Evolutionary conservation across 2,329 filamentous ascomycete genomes (phyloP).

Genomic region (Penicillium hordei): DNA sequence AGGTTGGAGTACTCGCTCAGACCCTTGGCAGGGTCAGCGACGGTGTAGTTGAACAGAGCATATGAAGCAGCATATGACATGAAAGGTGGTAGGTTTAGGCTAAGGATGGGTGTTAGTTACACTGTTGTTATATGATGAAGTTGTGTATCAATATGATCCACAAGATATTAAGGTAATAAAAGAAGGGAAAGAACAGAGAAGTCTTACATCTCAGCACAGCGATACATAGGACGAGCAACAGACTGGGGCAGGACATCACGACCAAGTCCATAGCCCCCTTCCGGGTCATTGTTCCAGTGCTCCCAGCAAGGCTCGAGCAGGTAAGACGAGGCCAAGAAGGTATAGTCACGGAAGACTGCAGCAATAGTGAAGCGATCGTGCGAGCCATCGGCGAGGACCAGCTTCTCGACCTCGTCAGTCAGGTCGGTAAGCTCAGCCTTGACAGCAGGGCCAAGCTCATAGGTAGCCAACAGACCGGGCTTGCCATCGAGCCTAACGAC

Average conservation of each 20-base stretch:
- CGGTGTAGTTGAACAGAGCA: constrained; percentile 62
- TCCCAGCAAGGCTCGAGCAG: constrained; percentile 89
- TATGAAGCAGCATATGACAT: constrained; percentile 77
- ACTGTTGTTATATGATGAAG: neutral
- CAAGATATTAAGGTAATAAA: neutral
- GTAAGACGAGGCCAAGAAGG: constrained; percentile 85
- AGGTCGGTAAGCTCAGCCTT: constrained; percentile 74
- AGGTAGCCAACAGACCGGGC: constrained; percentile 74
- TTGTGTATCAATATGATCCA: neutral
- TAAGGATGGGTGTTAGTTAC: constrained; percentile 34
- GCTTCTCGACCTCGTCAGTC: constrained; percentile 69
- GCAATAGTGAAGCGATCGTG: constrained; percentile 77
- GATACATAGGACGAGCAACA: constrained; percentile 78
- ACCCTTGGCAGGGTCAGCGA: constrained; percentile 57
- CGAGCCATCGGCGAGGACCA: constrained; percentile 50
- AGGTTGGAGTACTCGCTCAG: constrained; percentile 62
- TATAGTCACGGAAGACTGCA: constrained; percentile 87
- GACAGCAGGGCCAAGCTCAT: constrained; percentile 72
- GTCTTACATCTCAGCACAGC: constrained; percentile 82
- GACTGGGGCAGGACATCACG: constrained; percentile 69
- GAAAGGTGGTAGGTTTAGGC: constrained; percentile 79
- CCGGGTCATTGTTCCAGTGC: constrained; percentile 57
- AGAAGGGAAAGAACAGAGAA: constrained; percentile 2
- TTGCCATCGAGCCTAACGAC: constrained; percentile 71
- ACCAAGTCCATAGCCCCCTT: constrained; percentile 75